These are phyloP conservation scores for Saccharomycopsis malanga DNA, from an alignment of 805 yeast genomes.

Conservation along the genomic window DNA sequence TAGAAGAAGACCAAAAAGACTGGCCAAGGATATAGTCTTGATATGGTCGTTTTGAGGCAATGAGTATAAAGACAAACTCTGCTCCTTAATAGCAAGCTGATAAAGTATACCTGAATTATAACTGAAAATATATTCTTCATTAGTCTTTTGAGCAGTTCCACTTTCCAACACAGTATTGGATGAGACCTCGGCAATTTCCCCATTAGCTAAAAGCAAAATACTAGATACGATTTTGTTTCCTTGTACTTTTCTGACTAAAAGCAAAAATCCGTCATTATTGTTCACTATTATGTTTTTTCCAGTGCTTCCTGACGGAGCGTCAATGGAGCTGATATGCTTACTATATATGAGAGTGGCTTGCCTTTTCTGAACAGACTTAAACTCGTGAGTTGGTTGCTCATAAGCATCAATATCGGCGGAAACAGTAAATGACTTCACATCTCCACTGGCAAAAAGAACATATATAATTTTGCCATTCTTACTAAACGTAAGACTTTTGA, in stretches of 20 bases:
- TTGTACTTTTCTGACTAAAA: background rate
- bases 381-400: background rate
- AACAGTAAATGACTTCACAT: conserved; percentile 1
- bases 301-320: background rate
- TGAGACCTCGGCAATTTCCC: conserved; percentile 11
- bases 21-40: conserved; percentile 1
- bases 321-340: background rate
- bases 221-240: background rate
- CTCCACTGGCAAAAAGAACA: conserved; percentile 4
- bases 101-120: conserved; percentile 14
- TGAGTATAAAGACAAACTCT: conserved; percentile 3
- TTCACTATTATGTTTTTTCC: background rate
- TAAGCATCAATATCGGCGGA: background rate
- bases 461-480: conserved; percentile 11
- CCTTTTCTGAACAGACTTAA: background rate
- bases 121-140: conserved; percentile 1
- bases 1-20: conserved; percentile 1
- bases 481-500: conserved; percentile 7
- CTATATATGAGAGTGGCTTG: background rate
- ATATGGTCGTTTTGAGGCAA: background rate
- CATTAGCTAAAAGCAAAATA: background rate
- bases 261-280: conserved; percentile 12
- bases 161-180: background rate
- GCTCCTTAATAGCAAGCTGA: background rate
- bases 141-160: background rate